Conservation (phyloP, 176 grass and related monocot genomes). For the Poa pratensis region DNA sequence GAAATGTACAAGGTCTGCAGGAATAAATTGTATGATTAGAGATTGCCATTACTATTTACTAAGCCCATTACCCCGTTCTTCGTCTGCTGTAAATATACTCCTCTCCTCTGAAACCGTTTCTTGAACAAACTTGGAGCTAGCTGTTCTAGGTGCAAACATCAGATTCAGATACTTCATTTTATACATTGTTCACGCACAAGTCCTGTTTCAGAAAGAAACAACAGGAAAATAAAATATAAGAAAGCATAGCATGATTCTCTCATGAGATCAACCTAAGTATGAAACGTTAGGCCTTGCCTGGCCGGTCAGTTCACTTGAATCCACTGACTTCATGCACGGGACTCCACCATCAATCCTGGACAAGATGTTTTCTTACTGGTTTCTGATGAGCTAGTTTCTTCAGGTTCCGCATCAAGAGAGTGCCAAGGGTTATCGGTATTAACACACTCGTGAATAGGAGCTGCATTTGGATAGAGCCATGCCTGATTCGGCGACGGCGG, state of each 20-base stretch:
- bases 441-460: neutral
- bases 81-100: neutral
- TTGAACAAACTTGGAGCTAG: conserved; percentile 45
- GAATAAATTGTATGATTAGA: no score
- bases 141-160: conserved; percentile 57
- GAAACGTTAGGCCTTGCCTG: conserved; percentile 39
- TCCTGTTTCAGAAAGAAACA: neutral
- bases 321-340: no score
- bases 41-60: neutral
- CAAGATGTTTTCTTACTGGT: neutral
- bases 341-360: no score
- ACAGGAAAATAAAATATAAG: neutral
- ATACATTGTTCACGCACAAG: conserved; percentile 13
- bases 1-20: no score
- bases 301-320: no score
- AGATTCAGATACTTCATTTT: neutral
- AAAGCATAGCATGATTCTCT: conserved; percentile 47
- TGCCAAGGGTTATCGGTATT: neutral
- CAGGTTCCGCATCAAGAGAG: neutral
- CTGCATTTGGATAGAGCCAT: neutral
- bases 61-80: conserved; percentile 49
- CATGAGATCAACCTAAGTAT: conserved; percentile 53
- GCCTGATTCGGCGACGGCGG: no score
- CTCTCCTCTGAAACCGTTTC: neutral
- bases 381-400: neutral